phyloP scores from a whole-genome alignment of 345 rosid species.

The Arabidopsis arenosa region DNA sequence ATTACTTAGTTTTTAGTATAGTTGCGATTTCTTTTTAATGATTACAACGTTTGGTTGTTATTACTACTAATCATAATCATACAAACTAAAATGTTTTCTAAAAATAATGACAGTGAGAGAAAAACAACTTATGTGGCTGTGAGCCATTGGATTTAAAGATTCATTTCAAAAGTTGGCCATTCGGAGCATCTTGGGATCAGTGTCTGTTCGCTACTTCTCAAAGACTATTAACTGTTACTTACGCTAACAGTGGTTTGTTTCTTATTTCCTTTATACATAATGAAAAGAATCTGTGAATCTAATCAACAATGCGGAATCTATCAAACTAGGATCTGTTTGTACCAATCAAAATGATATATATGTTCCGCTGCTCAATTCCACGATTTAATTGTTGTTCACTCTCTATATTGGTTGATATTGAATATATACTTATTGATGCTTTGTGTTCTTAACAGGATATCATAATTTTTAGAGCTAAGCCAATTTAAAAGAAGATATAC shows the following conservation, averaged over 20 bases:
- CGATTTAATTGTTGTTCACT: not conserved
- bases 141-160: slow-evolving; percentile 44
- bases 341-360: slow-evolving; percentile 31
- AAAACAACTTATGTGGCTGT: slow-evolving; percentile 38
- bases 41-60: not conserved
- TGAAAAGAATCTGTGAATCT: slow-evolving; percentile 25
- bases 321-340: not conserved
- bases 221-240: slow-evolving; percentile 40
- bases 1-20: not conserved
- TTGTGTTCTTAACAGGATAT: not conserved
- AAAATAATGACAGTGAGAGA: slow-evolving; percentile 13
- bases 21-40: not conserved
- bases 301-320: slow-evolving; percentile 20
- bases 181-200: slow-evolving; percentile 50
- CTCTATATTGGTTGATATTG: not conserved
- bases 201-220: slow-evolving; percentile 50
- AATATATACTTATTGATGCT: not conserved
- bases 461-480: not conserved
- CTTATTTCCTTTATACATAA: not conserved
- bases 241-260: slow-evolving; percentile 6
- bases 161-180: slow-evolving; percentile 44
- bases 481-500: not conserved
- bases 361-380: slow-evolving; percentile 5
- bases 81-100: not conserved
- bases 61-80: slow-evolving; percentile 14